Evolutionary conservation across 2,329 filamentous ascomycete species (phyloP), one percentile per base, ranked within the genome.

Genomic region (Fusarium avenaceum): DNA sequence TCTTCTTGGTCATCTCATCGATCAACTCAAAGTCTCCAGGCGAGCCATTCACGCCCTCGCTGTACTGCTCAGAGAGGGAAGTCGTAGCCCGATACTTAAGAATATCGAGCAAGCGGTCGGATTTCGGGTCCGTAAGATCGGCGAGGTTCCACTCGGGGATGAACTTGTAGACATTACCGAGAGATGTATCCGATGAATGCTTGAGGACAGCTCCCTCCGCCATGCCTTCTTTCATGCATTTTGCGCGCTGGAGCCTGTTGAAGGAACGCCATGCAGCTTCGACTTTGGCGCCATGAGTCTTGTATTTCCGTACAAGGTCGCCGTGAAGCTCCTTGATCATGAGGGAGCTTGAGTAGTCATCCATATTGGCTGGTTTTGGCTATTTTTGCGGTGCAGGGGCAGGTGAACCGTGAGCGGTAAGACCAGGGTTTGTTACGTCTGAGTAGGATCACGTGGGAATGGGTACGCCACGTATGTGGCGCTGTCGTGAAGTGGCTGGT

Each of bases 131-230:
- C 5, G 79, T 67, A 3, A 84, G 71, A 24, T 85, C 80, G 9
- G 70, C 74, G 1, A 85, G 55, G 57, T 85, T 84, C 76, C 76
- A 79, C 47, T 85, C 84, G 0, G 82, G 81, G 0, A 80, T 67
- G 4, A 83, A 44, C n/a, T 79, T 80, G 67, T 64, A 79, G 17
- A 79, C 70, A n/a, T 75, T 74, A 1, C 79, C 81, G 24, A 82
- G 15, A 0, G 77, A 76, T 4, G 28, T 26, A 51, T 84, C 81
- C 4, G 22, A 26, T 2, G 77, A 56, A 44, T 80, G 70, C 54
- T 77, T 76, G 19, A 83, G 71, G 4, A 83, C 76, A 11, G 48
- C 54, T 8, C 78, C 77, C 0, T 80, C 76, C 0, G 51, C 62
- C 2, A 76, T 64, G 1, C 78, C 80, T 3, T 68, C 78, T 43